Conservation (phyloP, 371 early-diverging fungal genomes). For the Entomophthora muscae region DNA sequence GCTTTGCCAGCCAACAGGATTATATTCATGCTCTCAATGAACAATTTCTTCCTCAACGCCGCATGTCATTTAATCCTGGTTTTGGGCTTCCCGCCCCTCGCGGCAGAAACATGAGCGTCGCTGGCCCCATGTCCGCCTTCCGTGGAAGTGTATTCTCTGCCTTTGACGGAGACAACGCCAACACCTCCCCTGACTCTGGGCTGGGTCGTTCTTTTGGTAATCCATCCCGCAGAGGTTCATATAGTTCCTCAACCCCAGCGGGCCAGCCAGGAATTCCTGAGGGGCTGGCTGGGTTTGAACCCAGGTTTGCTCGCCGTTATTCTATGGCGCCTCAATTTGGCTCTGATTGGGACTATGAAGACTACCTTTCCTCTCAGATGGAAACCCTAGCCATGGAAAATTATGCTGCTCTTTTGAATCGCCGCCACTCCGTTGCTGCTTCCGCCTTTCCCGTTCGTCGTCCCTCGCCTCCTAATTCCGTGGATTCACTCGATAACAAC, state of each 20-base stretch:
- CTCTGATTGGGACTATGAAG: not conserved
- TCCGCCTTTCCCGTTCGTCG: slow-evolving; percentile 8
- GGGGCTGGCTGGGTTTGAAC: not conserved
- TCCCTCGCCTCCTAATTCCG: not conserved
- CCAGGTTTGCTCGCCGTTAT: not conserved
- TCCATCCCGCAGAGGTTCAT: not conserved
- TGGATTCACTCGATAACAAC: not conserved
- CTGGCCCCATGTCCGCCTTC: not conserved
- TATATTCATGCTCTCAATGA: not conserved
- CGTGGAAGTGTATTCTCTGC: not conserved
- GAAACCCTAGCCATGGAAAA: not conserved
- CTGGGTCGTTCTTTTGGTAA: not conserved
- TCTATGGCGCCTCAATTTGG: slow-evolving; percentile 2
- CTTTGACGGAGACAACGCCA: not conserved
- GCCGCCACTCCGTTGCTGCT: slow-evolving; percentile 8
- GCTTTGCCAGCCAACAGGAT: not conserved
- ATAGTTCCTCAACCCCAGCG: not conserved
- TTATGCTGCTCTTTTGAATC: not conserved
- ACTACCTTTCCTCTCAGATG: not conserved
- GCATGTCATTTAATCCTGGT: slow-evolving; percentile 6
- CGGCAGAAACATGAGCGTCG: not conserved
- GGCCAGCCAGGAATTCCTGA: not conserved
- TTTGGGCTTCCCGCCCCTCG: not conserved
- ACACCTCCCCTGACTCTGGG: not conserved
- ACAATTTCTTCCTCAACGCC: not conserved